Percentiles rank a stretch among this genome's conserved stretches.
These are phyloP conservation scores for Trichoderma aggressivum DNA, from an alignment of 2,329 filamentous ascomycete species.

Conservation along the genomic window DNA sequence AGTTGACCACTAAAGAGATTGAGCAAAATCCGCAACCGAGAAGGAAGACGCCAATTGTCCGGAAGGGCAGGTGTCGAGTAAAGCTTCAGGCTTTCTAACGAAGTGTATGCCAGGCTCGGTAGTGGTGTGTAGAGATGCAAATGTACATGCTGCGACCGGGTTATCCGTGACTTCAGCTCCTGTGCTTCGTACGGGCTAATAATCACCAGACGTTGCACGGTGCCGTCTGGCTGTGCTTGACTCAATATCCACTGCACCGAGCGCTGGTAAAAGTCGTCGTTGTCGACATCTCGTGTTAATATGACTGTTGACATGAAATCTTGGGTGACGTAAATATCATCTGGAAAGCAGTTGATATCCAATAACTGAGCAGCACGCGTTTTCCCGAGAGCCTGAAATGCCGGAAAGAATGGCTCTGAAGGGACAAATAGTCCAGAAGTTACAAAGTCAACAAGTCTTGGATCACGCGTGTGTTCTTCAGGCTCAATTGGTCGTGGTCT, in stretches of 20 bases:
- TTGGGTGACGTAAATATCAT: neutral
- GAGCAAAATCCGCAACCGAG: neutral
- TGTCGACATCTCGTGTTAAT: neutral
- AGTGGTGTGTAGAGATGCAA: conserved; percentile 54
- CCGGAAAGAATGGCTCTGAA: conserved; percentile 11
- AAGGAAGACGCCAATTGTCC: neutral
- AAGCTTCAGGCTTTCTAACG: neutral
- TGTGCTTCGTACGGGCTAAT: conserved; percentile 49
- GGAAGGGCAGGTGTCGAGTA: neutral
- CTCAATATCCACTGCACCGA: conserved; percentile 28
- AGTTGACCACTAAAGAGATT: neutral
- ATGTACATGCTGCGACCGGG: conserved; percentile 30
- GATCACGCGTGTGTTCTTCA: conserved; percentile 31
- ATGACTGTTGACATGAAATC: conserved; percentile 18
- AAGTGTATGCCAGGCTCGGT: neutral
- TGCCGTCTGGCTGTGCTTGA: neutral
- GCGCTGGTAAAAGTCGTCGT: conserved; percentile 25
- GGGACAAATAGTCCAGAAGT: neutral
- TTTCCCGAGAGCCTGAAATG: conserved; percentile 20
- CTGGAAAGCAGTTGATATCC: conserved; percentile 20
- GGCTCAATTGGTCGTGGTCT: conserved; percentile 39
- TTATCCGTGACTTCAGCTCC: conserved; percentile 34
- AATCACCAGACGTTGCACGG: neutral
- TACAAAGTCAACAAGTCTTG: neutral
- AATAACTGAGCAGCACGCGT: conserved; percentile 23